phyloP scores from a whole-genome alignment of 495 filamentous ascomycete genomes.

The Podospora sp. region DNA sequence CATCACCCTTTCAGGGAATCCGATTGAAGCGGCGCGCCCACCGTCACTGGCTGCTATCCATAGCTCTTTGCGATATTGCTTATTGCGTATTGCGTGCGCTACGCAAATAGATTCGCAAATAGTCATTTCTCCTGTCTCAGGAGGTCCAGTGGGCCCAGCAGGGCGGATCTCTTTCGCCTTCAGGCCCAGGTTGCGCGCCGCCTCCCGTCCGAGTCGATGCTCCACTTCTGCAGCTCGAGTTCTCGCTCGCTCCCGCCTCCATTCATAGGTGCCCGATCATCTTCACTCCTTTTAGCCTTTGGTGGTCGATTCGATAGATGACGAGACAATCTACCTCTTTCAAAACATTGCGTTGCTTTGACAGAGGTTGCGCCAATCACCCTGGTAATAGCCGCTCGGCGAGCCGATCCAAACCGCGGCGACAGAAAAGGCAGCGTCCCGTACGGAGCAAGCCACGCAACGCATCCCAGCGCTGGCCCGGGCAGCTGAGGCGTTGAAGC shows the following conservation, averaged over 20 bases:
- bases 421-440: not conserved
- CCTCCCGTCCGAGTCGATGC: not conserved
- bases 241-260: slow-evolving; percentile 15
- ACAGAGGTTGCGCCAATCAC: not conserved
- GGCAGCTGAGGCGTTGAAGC: not conserved
- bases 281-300: slow-evolving; percentile 26
- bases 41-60: not conserved
- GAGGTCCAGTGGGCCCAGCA: not conserved
- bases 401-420: slow-evolving; percentile 1
- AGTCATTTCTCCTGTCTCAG: no score
- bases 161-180: not conserved
- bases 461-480: not conserved
- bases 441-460: not conserved
- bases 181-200: not conserved
- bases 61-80: not conserved
- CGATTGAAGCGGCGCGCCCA: not conserved
- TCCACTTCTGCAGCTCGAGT: not conserved
- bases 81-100: not conserved
- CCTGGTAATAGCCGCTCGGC: slow-evolving; percentile 5
- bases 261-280: not conserved
- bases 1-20: not conserved
- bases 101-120: not conserved
- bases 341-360: slow-evolving; percentile 1
- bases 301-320: not conserved
- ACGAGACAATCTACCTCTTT: slow-evolving; percentile 6